These are phyloP conservation scores for Cinnamomum micranthum DNA, from an alignment of 164 flowering plant genomes.

Conservation along the genomic window DNA sequence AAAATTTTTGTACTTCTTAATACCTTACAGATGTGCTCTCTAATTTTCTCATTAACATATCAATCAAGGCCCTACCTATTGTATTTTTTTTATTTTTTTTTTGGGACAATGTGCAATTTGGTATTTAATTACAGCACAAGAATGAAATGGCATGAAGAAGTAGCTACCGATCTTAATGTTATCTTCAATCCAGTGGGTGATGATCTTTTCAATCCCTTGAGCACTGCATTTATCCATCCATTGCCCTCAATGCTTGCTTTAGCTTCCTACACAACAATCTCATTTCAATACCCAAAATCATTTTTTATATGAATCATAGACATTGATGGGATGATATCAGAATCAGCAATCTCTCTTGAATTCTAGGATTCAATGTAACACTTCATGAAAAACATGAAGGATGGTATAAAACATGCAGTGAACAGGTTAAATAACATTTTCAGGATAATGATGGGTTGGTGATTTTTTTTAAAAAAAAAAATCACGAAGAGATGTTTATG, in stretches of 20 bases:
- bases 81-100: too few relatives aligned
- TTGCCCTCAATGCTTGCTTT: conserved; percentile 72
- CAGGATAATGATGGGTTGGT: not conserved
- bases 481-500: not conserved
- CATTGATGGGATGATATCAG: not conserved
- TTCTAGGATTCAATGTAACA: not conserved
- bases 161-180: conserved; percentile 73
- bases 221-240: conserved; percentile 64
- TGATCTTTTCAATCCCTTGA: conserved; percentile 75
- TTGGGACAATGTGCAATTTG: not conserved
- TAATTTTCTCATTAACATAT: not conserved
- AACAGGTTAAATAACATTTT: not conserved
- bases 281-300: conserved; percentile 5
- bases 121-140: not conserved
- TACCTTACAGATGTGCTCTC: too few relatives aligned
- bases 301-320: not conserved
- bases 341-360: not conserved
- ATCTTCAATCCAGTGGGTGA: conserved; percentile 91
- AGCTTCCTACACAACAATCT: conserved; percentile 52
- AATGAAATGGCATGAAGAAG: not conserved
- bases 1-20: too few relatives aligned
- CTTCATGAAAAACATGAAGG: not conserved
- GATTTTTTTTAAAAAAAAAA: too few relatives aligned
- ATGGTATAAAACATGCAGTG: not conserved
- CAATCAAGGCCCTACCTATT: not conserved